These are phyloP conservation scores for Candida krabiensis DNA, from an alignment of 805 yeast species.

Conservation along the genomic window DNA sequence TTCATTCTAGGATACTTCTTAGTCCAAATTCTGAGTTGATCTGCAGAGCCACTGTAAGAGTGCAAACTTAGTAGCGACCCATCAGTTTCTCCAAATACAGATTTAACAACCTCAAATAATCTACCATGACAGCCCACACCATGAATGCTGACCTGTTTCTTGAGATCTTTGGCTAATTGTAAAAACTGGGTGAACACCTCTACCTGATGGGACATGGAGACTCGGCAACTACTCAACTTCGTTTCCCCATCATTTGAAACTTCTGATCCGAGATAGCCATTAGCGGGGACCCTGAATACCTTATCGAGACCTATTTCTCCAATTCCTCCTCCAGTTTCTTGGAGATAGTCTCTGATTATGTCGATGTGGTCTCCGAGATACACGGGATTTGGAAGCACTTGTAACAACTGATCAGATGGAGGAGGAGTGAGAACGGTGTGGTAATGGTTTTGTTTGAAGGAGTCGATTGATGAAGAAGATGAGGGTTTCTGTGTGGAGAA, in stretches of 20 bases:
- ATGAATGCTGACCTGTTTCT: conserved; percentile 69
- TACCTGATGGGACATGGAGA: conserved; percentile 65
- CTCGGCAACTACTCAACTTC: conserved; percentile 40
- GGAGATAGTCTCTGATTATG: conserved; percentile 34
- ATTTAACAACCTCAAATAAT: conserved; percentile 44
- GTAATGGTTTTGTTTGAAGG: conserved; percentile 60
- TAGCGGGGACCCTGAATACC: conserved; percentile 62
- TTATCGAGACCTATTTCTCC: conserved; percentile 96
- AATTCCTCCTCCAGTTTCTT: conserved; percentile 39
- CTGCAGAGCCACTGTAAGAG: conserved; percentile 82
- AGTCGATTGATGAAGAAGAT: conserved; percentile 10
- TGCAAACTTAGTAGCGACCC: conserved; percentile 62
- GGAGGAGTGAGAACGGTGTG: conserved; percentile 43
- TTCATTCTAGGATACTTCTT: conserved; percentile 39
- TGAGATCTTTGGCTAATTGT: conserved; percentile 48
- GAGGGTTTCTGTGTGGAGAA: conserved; percentile 37
- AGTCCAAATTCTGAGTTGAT: conserved; percentile 56
- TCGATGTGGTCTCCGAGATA: conserved; percentile 37
- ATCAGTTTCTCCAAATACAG: conserved; percentile 7
- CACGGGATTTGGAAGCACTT: conserved; percentile 62
- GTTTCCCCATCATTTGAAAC: conserved; percentile 8
- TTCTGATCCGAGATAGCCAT: conserved; percentile 50
- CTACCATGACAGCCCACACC: conserved; percentile 79
- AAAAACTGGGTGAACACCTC: conserved; percentile 51
- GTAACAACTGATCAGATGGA: conserved; percentile 40